phyloP scores from a whole-genome alignment of 1,284 basidiomycete genomes.

The Thecaphora thlaspeos region DNA sequence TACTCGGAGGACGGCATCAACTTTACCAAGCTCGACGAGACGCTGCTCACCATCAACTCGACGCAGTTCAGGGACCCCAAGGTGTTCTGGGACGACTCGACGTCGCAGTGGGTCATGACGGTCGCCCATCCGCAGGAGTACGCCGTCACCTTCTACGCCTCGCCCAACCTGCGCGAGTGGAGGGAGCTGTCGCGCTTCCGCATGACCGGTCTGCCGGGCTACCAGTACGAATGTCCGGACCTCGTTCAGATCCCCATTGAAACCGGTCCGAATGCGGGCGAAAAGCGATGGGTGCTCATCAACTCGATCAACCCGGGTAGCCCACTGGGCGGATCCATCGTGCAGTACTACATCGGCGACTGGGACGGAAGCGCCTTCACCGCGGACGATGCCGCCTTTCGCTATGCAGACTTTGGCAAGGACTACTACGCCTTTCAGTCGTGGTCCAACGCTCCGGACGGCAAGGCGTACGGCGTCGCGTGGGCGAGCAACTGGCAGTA shows the following conservation, averaged over 20 bases:
- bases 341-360: slow-evolving; percentile 59
- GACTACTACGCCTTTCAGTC: slow-evolving; percentile 60
- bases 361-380: slow-evolving; percentile 59
- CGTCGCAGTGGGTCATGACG: slow-evolving; percentile 60
- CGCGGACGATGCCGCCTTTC: slow-evolving; percentile 53
- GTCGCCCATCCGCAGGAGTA: slow-evolving; percentile 58
- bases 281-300: slow-evolving; percentile 39
- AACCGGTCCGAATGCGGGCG: slow-evolving; percentile 45
- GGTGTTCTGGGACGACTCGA: slow-evolving; percentile 57
- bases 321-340: slow-evolving; percentile 56
- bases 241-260: slow-evolving; percentile 56
- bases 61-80: slow-evolving; percentile 61
- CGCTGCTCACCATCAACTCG: slow-evolving; percentile 52
- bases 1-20: slow-evolving; percentile 60
- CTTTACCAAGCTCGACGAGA: slow-evolving; percentile 57
- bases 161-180: slow-evolving; percentile 59
- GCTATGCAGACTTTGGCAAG: slow-evolving; percentile 59
- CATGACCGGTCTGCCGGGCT: slow-evolving; percentile 51
- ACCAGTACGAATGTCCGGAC: slow-evolving; percentile 59
- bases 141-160: slow-evolving; percentile 59
- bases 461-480: slow-evolving; percentile 52
- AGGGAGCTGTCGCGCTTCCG: slow-evolving; percentile 57
- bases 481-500: slow-evolving; percentile 62
- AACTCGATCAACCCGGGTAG: slow-evolving; percentile 50
- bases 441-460: slow-evolving; percentile 51